Percentiles rank a stretch among this genome's conserved stretches.
These are phyloP conservation scores for Gentiana dahurica DNA, from an alignment of 257 asterid species.

Conservation along the genomic window DNA sequence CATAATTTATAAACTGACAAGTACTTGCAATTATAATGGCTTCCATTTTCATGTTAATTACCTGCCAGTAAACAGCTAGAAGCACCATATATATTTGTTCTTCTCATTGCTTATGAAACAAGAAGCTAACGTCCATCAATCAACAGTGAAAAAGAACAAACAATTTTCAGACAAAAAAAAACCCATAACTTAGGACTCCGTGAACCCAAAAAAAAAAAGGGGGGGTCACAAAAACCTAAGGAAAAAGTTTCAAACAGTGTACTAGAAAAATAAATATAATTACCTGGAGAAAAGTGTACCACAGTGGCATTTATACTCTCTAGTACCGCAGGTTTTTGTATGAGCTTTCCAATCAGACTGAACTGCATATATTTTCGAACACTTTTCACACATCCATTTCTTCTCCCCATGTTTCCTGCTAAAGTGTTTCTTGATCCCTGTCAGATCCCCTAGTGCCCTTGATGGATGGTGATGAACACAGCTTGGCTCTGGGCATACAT, in stretches of 20 bases:
- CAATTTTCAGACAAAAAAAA: neutral
- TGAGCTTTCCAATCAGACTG: slow-evolving; percentile 96
- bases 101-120: slow-evolving; percentile 5
- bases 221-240: neutral
- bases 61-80: slow-evolving; percentile 6
- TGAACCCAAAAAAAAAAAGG: neutral
- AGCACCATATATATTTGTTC: slow-evolving; percentile 2
- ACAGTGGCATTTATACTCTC: slow-evolving; percentile 81
- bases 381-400: slow-evolving; percentile 83
- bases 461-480: slow-evolving; percentile 80
- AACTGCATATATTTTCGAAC: slow-evolving; percentile 73
- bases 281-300: slow-evolving; percentile 89
- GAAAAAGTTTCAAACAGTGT: slow-evolving; percentile 1
- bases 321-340: slow-evolving; percentile 74
- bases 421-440: slow-evolving; percentile 82
- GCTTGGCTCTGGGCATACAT: slow-evolving; percentile 68
- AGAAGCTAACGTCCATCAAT: no score
- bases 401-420: slow-evolving; percentile 90
- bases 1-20: neutral
- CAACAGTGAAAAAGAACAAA: no score
- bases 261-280: neutral
- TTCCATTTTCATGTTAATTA: slow-evolving; percentile 11
- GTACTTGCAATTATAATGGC: slow-evolving; percentile 10
- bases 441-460: slow-evolving; percentile 76
- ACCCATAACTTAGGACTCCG: slow-evolving; percentile 3